phyloP scores from a whole-genome alignment of 768 basidiomycete genomes.

The Pholiota microspora region DNA sequence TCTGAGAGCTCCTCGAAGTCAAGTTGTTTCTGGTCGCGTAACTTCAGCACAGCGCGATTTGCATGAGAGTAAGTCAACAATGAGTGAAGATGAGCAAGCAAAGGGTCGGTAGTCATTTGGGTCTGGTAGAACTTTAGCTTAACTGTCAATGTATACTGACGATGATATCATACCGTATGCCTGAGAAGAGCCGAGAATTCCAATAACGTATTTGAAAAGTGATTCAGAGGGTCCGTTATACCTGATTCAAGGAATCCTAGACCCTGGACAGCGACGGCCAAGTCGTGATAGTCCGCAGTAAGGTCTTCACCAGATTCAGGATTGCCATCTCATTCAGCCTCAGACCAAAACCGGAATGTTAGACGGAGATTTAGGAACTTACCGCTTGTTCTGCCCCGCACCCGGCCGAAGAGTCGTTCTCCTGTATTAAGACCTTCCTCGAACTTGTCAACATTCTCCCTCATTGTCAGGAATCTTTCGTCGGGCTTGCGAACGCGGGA shows the following conservation, averaged over 20 bases:
- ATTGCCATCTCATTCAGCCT: conserved; percentile 84
- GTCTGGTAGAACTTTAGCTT: conserved; percentile 46
- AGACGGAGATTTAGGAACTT: conserved; percentile 37
- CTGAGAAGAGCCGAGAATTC: conserved; percentile 91
- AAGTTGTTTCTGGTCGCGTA: conserved; percentile 97
- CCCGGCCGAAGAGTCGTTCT: conserved; percentile 78
- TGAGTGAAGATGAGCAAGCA: conserved; percentile 87
- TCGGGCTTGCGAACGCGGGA: conserved; percentile 95
- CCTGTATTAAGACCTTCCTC: conserved; percentile 87
- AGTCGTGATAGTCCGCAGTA: conserved; percentile 94
- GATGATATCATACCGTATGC: conserved; percentile 58
- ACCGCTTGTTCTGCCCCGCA: conserved; percentile 86
- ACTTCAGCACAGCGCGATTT: conserved; percentile 90
- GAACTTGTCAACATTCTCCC: conserved; percentile 91
- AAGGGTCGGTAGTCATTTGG: conserved; percentile 87
- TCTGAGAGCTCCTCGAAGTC: conserved; percentile 98
- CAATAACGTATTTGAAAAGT: conserved; percentile 93
- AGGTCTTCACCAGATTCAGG: conserved; percentile 89
- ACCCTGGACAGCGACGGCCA: conserved; percentile 94
- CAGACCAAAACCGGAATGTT: conserved; percentile 49
- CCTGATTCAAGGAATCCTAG: conserved; percentile 97
- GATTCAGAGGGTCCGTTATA: conserved; percentile 95
- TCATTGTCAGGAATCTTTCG: conserved; percentile 90
- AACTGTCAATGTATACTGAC: conserved; percentile 1
- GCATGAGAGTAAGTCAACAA: conserved; percentile 92